Percentiles rank a stretch among this genome's conserved stretches.
These are phyloP conservation scores for Phytopythium mirpurense DNA, from an alignment of 352 stramenopile genomes.

Conservation along the genomic window DNA sequence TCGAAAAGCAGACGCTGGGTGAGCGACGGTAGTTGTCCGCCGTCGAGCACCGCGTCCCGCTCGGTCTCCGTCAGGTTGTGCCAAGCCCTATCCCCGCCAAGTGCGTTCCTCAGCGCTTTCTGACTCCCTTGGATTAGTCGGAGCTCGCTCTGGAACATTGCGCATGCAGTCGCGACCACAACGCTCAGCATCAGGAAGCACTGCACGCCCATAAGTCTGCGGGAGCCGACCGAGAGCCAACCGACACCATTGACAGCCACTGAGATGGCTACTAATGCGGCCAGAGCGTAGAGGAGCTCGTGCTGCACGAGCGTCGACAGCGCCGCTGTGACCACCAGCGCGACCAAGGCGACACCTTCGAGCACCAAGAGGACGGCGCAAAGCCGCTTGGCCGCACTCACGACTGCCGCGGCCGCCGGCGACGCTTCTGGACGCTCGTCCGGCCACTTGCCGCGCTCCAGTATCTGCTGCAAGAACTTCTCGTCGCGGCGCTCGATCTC, in stretches of 20 bases:
- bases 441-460: slow-evolving; percentile 19
- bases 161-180: slow-evolving; percentile 6
- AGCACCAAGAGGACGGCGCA: slow-evolving; percentile 16
- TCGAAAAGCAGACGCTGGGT: slow-evolving; percentile 49
- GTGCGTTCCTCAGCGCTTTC: slow-evolving; percentile 12
- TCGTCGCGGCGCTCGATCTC: slow-evolving; percentile 46
- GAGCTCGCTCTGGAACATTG: slow-evolving; percentile 27
- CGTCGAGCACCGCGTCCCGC: slow-evolving; percentile 32
- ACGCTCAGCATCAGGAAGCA: slow-evolving; percentile 13
- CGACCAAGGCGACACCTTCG: slow-evolving; percentile 10
- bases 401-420: slow-evolving; percentile 16
- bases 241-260: slow-evolving; percentile 18
- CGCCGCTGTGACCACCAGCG: slow-evolving; percentile 7
- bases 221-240: slow-evolving; percentile 12
- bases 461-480: slow-evolving; percentile 37
- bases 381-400: slow-evolving; percentile 23
- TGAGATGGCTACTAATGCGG: slow-evolving; percentile 1
- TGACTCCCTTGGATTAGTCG: slow-evolving; percentile 25
- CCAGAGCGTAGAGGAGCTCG: slow-evolving; percentile 6
- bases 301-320: slow-evolving; percentile 2
- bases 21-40: slow-evolving; percentile 27
- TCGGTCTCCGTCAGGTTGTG: slow-evolving; percentile 15
- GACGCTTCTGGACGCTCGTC: slow-evolving; percentile 14
- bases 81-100: slow-evolving; percentile 1
- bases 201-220: slow-evolving; percentile 14